These are phyloP conservation scores for Calocybe cyanea DNA, from an alignment of 768 basidiomycete species.

Conservation along the genomic window DNA sequence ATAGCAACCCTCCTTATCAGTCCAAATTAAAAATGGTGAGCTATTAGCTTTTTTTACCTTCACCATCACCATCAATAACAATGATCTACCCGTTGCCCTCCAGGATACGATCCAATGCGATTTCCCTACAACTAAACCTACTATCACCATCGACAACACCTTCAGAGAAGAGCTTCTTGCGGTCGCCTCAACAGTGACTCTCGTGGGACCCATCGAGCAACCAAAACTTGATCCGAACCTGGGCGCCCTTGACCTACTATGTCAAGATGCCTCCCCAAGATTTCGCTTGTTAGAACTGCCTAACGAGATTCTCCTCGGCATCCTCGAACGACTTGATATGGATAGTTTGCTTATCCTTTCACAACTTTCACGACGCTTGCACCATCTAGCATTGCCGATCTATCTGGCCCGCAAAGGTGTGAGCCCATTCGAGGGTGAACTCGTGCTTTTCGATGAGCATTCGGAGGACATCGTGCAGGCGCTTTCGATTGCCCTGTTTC, in stretches of 20 bases:
- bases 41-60: too few species aligned
- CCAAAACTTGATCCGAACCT: background rate
- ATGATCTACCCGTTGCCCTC: background rate
- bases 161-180: conserved; percentile 5
- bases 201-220: background rate
- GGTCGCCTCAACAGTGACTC: background rate
- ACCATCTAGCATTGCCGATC: conserved; percentile 23
- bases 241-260: too few species aligned
- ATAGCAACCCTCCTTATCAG: too few species aligned
- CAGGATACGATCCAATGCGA: conserved; percentile 3
- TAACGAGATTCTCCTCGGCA: conserved; percentile 23
- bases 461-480: conserved; percentile 16
- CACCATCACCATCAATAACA: too few species aligned
- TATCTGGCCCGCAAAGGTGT: conserved; percentile 22
- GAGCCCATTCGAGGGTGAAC: conserved; percentile 13
- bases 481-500: conserved; percentile 18
- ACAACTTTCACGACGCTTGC: conserved; percentile 20
- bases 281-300: conserved; percentile 21
- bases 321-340: conserved; percentile 16
- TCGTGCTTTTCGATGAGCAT: conserved; percentile 19
- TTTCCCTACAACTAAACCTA: background rate
- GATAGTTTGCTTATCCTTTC: conserved; percentile 20
- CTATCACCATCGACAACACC: background rate
- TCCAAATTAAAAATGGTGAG: too few species aligned
- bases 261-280: background rate